Evolutionary conservation across 2,329 filamentous ascomycete species (phyloP), one percentile per base, ranked within the genome.

Genomic region (Claviceps purpurea): DNA sequence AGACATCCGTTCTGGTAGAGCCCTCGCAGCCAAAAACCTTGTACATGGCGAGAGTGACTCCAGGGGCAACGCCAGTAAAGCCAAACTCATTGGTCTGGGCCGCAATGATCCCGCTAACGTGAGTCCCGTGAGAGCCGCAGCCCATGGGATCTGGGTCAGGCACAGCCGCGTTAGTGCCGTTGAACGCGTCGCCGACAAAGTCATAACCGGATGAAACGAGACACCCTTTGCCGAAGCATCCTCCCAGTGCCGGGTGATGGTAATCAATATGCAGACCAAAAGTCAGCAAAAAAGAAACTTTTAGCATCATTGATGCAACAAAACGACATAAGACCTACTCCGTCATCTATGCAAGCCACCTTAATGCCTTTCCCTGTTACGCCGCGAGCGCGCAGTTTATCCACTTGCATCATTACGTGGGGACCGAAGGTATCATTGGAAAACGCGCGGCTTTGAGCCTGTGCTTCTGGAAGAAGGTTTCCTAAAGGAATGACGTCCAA

Each of bases 201-300:
- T 63, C 61, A 16, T 58, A 54, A 13, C 61, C 61, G 8, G 49
- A n/a, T 2, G 57, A 49, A 37, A 63, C 56, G 46, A 60, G 65
- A 59, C 71, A 79, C 3, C 73, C 76, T 6, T 67, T 59, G 3
- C 78, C 79, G 58, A 81, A 81, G 55, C 77, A 77, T 44, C 77
- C 77, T 39, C 80, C 79, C 2, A 83, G 70, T 34, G 76, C 74
- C 1, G 77, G 76, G 58, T 82, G 78, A 1, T 65, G 70, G 60
- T 81, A 82, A 60, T 83, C 79, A 47, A 79, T 66, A 68, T 72
- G 26, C 14, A 47, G 70, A 59, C 8, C 39, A 4, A 10, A n/a
- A 5, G n/a, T 50, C 39, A 37, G 42, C 2, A 26, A 44, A 24
- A 14, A n/a, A 4, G 22, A 11, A 26, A 4, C 30, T 30, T 30